Base-by-base conservation (phyloP, 1,284 basidiomycete genomes). In the Xanthoconium separans region DNA sequence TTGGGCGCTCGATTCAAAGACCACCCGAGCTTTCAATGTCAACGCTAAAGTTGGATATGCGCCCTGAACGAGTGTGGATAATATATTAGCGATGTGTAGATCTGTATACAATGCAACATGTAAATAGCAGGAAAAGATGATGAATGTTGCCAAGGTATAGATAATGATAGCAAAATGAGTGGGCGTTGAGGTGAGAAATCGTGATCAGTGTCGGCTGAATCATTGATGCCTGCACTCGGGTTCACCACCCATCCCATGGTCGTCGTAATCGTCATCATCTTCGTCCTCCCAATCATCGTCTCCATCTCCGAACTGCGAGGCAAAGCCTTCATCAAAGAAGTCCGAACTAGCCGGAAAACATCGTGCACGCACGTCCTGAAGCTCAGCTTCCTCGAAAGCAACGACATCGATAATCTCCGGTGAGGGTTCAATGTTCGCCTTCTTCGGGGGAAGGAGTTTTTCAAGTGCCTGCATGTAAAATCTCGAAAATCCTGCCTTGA, bases 351-450 rank as follows among this genome's bases (percentile, higher is more conserved):
- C 78, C 74, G 79, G 77, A 75, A 84, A 86, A 81, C 80, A 82
- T 75, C 82, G 80, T 74, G 75, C 77, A 87, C 88, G 82, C 81
- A 91, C 85, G 76, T 90, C 85, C 65, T 81, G 80, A 75, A 91
- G 80, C 72, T 86, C 86, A 71, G 81, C 81, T 71, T 86, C 85
- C 71, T 89, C 89, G 68, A 82, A 91, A 54, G 77, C 72, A 39
- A 79, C 87, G 61, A 89, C 82, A 60, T 90, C 88, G 47, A 92
- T 83, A 53, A 87, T 74, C 53, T 77, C 82, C 11, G 89, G 87
- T 56, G 74, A 76, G 16, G 90, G 90, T 20, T 86, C 82, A 45
- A 91, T 76, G 56, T 90, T 85, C 18, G 69, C 66, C 65, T 88
- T 87, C 71, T 89, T 91, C 0, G 87, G 84, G 41, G 89, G 91